These are phyloP conservation scores for Cotoneaster glaucophyllus DNA, from an alignment of 306 rosid species.

Conservation along the genomic window DNA sequence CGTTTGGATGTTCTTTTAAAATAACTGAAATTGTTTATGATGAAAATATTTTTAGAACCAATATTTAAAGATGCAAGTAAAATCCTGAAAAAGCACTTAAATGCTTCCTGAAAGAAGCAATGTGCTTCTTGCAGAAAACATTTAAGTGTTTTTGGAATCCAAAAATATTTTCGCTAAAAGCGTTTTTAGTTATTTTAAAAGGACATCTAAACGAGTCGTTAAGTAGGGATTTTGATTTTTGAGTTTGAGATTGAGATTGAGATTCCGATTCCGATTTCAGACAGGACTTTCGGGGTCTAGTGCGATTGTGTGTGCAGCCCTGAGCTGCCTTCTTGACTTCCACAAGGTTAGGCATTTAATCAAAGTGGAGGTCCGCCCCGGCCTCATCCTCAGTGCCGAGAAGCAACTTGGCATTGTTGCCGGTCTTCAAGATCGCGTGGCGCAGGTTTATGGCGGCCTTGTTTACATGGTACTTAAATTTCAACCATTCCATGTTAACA, in stretches of 20 bases:
- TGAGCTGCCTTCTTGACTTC: slow-evolving; percentile 84
- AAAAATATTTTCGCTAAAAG: no score
- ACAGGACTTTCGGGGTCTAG: slow-evolving; percentile 96
- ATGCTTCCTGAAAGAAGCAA: no score
- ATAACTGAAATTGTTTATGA: no score
- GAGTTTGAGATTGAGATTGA: slow-evolving; percentile 5
- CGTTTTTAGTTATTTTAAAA: no score
- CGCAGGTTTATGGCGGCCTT: slow-evolving; percentile 84
- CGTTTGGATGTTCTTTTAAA: no score
- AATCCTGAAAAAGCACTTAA: no score
- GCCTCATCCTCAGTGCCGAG: slow-evolving; percentile 72
- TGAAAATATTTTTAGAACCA: no score
- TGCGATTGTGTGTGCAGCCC: slow-evolving; percentile 79
- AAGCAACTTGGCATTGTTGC: slow-evolving; percentile 91
- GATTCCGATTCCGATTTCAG: slow-evolving; percentile 26
- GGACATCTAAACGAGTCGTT: neutral
- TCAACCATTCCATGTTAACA: neutral
- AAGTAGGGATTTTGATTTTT: neutral
- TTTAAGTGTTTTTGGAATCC: no score
- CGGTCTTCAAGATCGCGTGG: slow-evolving; percentile 94
- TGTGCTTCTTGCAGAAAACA: no score
- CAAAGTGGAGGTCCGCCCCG: slow-evolving; percentile 68
- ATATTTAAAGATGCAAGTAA: no score
- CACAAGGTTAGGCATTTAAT: slow-evolving; percentile 57
- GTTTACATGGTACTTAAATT: slow-evolving; percentile 61